These are phyloP conservation scores for Brassica cretica DNA, from an alignment of 345 rosid species.

Conservation along the genomic window DNA sequence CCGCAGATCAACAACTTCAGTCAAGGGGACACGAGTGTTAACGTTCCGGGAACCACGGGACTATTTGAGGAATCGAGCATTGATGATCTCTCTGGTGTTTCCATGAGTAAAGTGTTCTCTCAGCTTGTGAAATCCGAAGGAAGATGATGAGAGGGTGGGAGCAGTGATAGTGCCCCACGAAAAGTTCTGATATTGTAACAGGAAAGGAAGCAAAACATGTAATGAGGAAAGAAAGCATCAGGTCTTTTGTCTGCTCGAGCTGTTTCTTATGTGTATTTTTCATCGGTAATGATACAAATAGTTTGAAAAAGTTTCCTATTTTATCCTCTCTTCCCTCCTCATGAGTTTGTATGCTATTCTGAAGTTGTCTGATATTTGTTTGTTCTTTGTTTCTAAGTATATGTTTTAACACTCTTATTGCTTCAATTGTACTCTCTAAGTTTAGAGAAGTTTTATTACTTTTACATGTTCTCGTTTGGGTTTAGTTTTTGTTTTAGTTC, in stretches of 20 bases:
- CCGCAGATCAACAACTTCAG: slow-evolving; percentile 66
- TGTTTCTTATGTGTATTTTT: slow-evolving; percentile 8
- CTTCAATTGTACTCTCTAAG: slow-evolving; percentile 20
- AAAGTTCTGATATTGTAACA: not conserved
- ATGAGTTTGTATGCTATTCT: slow-evolving; percentile 31
- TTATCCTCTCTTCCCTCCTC: not conserved
- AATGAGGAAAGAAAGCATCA: not conserved
- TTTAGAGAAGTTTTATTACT: slow-evolving; percentile 20
- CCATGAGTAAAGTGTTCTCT: slow-evolving; percentile 89
- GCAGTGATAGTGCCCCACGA: not conserved
- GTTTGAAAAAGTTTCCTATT: not conserved
- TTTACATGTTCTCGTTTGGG: slow-evolving; percentile 19
- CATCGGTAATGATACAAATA: slow-evolving; percentile 15
- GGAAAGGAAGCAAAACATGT: slow-evolving; percentile 11
- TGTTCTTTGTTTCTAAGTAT: slow-evolving; percentile 14
- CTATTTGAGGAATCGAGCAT: slow-evolving; percentile 49
- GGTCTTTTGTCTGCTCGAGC: slow-evolving; percentile 14
- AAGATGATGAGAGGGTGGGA: slow-evolving; percentile 39
- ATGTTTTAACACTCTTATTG: slow-evolving; percentile 16
- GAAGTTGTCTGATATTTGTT: slow-evolving; percentile 26
- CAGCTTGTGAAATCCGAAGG: slow-evolving; percentile 93
- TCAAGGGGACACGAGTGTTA: slow-evolving; percentile 49
- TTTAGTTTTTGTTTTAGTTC: slow-evolving; percentile 1
- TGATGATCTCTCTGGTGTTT: slow-evolving; percentile 67
- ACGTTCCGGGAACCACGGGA: slow-evolving; percentile 31